phyloP scores from a whole-genome alignment of 1,284 basidiomycete genomes.

The Porodaedalea pini region DNA sequence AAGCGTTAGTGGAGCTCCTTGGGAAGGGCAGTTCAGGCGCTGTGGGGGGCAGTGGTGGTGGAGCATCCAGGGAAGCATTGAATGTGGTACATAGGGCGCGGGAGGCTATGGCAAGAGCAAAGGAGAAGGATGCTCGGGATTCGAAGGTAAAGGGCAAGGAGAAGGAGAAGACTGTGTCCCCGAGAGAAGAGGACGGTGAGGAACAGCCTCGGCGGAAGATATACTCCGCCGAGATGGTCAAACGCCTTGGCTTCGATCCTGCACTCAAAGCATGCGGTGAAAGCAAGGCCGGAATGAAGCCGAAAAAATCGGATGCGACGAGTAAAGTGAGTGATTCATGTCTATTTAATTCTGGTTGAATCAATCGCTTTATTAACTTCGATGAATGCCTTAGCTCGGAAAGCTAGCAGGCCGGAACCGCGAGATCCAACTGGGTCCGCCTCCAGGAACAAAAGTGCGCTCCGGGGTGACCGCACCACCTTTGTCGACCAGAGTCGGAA shows the following conservation, averaged over 20 bases:
- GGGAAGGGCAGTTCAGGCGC: constrained; percentile 30
- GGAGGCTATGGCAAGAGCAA: constrained; percentile 21
- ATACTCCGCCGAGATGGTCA: constrained; percentile 63
- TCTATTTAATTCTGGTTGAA: neutral
- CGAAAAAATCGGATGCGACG: neutral
- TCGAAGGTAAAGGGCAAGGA: constrained; percentile 27
- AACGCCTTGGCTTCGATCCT: constrained; percentile 72
- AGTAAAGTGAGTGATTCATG: neutral
- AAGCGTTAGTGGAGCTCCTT: constrained; percentile 53
- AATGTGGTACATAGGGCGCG: constrained; percentile 29
- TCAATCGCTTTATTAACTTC: neutral
- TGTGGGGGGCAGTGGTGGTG: constrained; percentile 14
- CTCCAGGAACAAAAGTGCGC: constrained; percentile 19
- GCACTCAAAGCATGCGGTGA: constrained; percentile 46
- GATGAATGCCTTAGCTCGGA: neutral
- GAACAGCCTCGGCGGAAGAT: constrained; percentile 37
- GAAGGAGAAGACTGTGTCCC: constrained; percentile 17
- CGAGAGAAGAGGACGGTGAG: constrained; percentile 19
- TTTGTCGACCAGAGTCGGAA: neutral
- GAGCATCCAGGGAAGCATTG: constrained; percentile 23
- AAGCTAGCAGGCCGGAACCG: constrained; percentile 8
- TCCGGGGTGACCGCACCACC: constrained; percentile 17
- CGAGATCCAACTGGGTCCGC: constrained; percentile 16
- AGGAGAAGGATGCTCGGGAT: constrained; percentile 18
- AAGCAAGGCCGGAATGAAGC: neutral